These are phyloP conservation scores for Rhodotorula sp. DNA, from an alignment of 1,284 basidiomycete species.

Conservation along the genomic window DNA sequence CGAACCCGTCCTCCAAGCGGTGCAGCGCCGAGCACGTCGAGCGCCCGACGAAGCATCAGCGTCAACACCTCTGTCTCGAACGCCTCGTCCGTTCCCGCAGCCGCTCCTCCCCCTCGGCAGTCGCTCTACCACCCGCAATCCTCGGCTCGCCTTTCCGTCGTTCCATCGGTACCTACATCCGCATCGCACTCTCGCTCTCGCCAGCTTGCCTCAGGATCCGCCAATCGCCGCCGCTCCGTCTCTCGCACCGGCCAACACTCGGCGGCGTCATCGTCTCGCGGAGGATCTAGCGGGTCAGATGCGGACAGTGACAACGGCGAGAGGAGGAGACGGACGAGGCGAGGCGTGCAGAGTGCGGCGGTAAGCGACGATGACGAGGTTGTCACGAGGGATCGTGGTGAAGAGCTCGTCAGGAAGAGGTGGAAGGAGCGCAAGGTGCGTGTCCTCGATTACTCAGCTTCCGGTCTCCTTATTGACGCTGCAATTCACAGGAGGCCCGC, in stretches of 20 bases:
- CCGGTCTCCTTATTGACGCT: too few relatives aligned
- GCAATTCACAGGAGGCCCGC: constrained; percentile 11
- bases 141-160: not conserved
- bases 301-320: not conserved
- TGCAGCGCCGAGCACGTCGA: too few relatives aligned
- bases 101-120: not conserved
- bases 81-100: not conserved
- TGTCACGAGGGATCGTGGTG: constrained; percentile 54
- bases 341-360: too few relatives aligned
- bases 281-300: not conserved
- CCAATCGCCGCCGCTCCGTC: not conserved
- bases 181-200: not conserved
- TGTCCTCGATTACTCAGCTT: not conserved
- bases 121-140: not conserved
- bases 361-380: constrained; percentile 53
- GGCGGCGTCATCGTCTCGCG: not conserved
- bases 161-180: not conserved
- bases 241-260: not conserved
- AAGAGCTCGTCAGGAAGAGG: constrained; percentile 56
- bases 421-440: constrained; percentile 52
- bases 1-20: too few relatives aligned
- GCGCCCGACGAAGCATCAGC: not conserved
- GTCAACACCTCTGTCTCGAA: constrained; percentile 23
- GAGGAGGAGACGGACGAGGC: constrained; percentile 32
- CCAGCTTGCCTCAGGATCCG: not conserved